Evolutionary conservation across 2,329 filamentous ascomycete species (phyloP).

Genomic region (Emmonsia crescens): DNA sequence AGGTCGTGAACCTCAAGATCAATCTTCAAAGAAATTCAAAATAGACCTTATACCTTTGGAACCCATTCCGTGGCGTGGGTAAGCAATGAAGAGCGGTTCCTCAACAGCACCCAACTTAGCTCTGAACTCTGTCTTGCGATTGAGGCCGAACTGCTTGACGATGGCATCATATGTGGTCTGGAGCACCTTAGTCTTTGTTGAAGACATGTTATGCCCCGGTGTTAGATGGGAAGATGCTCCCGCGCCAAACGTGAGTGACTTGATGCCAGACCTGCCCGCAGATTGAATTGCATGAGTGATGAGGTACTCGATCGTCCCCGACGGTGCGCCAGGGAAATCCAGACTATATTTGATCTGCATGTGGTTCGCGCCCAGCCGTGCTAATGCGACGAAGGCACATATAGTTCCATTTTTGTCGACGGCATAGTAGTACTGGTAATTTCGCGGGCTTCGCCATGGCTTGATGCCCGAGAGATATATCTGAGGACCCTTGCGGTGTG

Average conservation of each 20-base stretch:
- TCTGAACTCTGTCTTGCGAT: conserved; percentile 77
- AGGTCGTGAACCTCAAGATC: conserved; percentile 6
- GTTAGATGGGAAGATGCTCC: conserved; percentile 65
- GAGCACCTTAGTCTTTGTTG: conserved; percentile 68
- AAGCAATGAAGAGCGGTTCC: conserved; percentile 81
- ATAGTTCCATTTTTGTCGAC: conserved; percentile 62
- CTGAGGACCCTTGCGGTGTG: conserved; percentile 64
- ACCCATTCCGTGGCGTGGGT: conserved; percentile 74
- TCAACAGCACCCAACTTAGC: conserved; percentile 80
- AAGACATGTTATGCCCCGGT: conserved; percentile 70
- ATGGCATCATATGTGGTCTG: conserved; percentile 72
- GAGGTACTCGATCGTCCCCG: conserved; percentile 74
- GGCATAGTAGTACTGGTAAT: conserved; percentile 78
- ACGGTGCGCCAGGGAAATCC: conserved; percentile 80
- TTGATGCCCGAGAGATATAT: conserved; percentile 83
- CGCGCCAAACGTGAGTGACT: conserved; percentile 72
- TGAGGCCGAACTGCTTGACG: conserved; percentile 69
- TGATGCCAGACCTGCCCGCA: conserved; percentile 48
- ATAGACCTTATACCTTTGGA: conserved; percentile 75
- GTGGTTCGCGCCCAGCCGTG: conserved; percentile 71
- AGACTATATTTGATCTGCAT: conserved; percentile 97
- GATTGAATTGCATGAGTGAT: conserved; percentile 61
- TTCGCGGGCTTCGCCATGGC: conserved; percentile 73
- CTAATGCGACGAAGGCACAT: conserved; percentile 67
- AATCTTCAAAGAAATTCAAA: conserved; percentile 74